Evolutionary conservation across 2,329 filamentous ascomycete genomes (phyloP), one percentile per base, ranked within the genome.

Genomic region (Bisporella sp.): DNA sequence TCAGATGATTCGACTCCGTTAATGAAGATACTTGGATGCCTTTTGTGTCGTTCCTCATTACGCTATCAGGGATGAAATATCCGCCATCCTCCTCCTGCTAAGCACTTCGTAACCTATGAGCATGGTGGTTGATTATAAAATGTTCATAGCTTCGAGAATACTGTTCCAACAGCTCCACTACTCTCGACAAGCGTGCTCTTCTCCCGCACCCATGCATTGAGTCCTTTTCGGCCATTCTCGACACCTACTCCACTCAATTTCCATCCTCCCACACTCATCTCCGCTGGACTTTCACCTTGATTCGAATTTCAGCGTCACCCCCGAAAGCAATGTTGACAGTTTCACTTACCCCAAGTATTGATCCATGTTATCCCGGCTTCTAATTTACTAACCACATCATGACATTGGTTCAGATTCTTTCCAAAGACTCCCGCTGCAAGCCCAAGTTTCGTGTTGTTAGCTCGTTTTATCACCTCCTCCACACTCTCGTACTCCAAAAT

Each of bases 211-310:
- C 90, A 96, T 4, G 87, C 85, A 67, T 87, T 84, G 48, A 96
- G 75, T 0, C 89, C 89, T 61, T 78, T 81, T 52, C 82, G 75
- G 4, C 89, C 90, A 66, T 96, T 96, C 74, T 95, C 89, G 1
- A 95, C 83, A 0, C 89, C 89, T 7, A 95, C 71, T 33, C 90
- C 90, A 64, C 89, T 95, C 76, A 87, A 78, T 73, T 95, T 95
- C 90, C 89, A 95, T 0, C 89, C 89, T 7, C 89, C 89, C 0
- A 95, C 89, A 2, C 86, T 85, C 90, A 95, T 95, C 73, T 95
- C 89, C 0, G 90, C 88, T 0, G 89, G 89, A 45, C 79, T 85
- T 71, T 95, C 89, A n/a, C 90, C 35, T 37, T 8, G 8, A 37
- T 37, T 37, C 8, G 8, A 37, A 8, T 9, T 37, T 37, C 8